These are phyloP conservation scores for Physaria fendleri DNA, from an alignment of 345 rosid species.

Conservation along the genomic window DNA sequence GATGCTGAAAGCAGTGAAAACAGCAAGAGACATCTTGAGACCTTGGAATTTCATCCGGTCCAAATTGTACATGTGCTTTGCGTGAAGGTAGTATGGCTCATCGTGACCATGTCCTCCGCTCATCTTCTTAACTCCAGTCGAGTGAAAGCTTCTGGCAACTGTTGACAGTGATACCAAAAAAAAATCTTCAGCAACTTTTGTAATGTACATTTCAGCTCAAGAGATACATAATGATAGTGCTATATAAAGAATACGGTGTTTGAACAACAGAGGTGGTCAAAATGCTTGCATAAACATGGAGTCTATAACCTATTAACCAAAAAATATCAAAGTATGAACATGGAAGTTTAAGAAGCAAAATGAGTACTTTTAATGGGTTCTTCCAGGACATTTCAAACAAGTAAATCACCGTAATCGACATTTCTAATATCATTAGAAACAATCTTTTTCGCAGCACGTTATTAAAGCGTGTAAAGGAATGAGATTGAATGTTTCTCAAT, in stretches of 20 bases:
- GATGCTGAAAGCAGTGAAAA: slow-evolving; percentile 81
- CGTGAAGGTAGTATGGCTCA: slow-evolving; percentile 75
- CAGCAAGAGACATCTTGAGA: slow-evolving; percentile 79
- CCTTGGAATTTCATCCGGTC: slow-evolving; percentile 79
- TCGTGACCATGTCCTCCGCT: slow-evolving; percentile 69
- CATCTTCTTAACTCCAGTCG: slow-evolving; percentile 32
- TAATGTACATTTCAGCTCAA: neutral
- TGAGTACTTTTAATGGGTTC: neutral
- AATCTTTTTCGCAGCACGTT: neutral
- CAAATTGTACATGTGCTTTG: slow-evolving; percentile 98
- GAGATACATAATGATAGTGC: no score
- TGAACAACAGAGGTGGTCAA: neutral
- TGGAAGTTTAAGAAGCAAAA: neutral
- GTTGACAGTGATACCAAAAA: neutral
- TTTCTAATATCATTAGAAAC: neutral
- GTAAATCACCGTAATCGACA: neutral
- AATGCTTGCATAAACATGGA: neutral
- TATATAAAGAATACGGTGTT: no score
- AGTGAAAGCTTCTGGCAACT: slow-evolving; percentile 31
- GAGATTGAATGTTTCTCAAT: neutral
- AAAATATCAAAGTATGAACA: neutral
- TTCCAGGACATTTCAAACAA: neutral
- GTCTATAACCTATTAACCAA: neutral
- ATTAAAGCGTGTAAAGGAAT: neutral
- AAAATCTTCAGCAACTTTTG: neutral